phyloP scores from a whole-genome alignment of 2,329 filamentous ascomycete genomes.

The Botrytis elliptica region DNA sequence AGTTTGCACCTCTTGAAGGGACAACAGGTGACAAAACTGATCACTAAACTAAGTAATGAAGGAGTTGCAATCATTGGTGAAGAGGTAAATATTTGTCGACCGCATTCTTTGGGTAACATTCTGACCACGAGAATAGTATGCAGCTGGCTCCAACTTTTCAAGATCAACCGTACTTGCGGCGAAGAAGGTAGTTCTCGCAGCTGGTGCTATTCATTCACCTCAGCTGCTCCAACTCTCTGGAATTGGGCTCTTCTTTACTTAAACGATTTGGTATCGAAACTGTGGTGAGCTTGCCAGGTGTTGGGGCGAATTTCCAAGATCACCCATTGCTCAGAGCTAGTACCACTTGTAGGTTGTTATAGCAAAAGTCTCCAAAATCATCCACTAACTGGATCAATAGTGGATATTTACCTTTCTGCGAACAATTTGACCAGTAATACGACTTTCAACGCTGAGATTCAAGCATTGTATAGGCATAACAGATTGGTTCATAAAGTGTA shows the following conservation, averaged over 20 bases:
- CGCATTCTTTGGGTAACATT: background rate
- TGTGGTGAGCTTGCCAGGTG: constrained; percentile 48
- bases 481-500: constrained; percentile 4
- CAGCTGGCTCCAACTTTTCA: constrained; percentile 33
- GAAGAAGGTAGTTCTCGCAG: constrained; percentile 50
- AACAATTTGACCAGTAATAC: constrained; percentile 17
- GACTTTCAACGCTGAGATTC: constrained; percentile 19
- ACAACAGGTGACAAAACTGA: constrained; percentile 13
- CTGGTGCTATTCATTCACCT: constrained; percentile 52
- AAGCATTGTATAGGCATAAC: constrained; percentile 16
- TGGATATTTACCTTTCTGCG: background rate
- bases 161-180: constrained; percentile 26
- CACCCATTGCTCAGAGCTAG: constrained; percentile 34
- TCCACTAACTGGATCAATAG: background rate
- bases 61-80: background rate
- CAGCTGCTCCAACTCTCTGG: constrained; percentile 53
- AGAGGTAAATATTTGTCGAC: constrained; percentile 1
- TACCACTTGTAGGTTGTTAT: background rate
- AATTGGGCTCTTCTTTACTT: constrained; percentile 48
- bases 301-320: constrained; percentile 53
- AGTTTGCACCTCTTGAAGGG: constrained; percentile 19
- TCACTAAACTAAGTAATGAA: background rate
- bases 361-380: background rate
- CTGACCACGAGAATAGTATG: constrained; percentile 15
- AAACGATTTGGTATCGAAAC: constrained; percentile 44